A percentile compares a stretch with the other conserved stretches of the same genome.
phyloP scores from a whole-genome alignment of 345 rosid genomes.

The Gynandropsis gynandra region DNA sequence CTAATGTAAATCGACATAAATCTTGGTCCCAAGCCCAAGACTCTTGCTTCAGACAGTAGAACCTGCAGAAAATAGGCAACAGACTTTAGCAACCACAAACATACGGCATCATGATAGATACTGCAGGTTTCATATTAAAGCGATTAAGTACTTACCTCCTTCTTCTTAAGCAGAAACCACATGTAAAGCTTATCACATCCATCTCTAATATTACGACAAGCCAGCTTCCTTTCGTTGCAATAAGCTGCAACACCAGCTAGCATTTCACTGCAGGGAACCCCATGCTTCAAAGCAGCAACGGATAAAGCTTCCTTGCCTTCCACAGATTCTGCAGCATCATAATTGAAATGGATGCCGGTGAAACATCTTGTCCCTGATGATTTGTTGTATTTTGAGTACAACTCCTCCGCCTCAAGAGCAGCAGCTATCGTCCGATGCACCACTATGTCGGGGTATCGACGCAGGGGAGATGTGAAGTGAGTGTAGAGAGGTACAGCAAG shows the following conservation, averaged over 20 bases:
- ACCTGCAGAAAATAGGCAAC: constrained; percentile 38
- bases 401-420: constrained; percentile 67
- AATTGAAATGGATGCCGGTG: constrained; percentile 51
- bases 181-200: constrained; percentile 71
- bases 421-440: constrained; percentile 89
- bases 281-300: constrained; percentile 52
- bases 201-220: constrained; percentile 69
- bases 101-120: constrained; percentile 1
- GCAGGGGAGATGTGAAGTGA: constrained; percentile 88
- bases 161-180: constrained; percentile 74
- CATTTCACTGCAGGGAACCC: constrained; percentile 41
- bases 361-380: constrained; percentile 34
- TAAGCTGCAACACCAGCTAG: constrained; percentile 53
- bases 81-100: constrained; percentile 4
- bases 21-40: constrained; percentile 71
- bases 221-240: constrained; percentile 63
- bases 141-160: constrained; percentile 36
- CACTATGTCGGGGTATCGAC: constrained; percentile 80
- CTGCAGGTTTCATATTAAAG: neutral
- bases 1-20: constrained; percentile 80
- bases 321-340: constrained; percentile 46
- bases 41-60: constrained; percentile 68
- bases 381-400: constrained; percentile 29
- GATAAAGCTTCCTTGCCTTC: constrained; percentile 54
- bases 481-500: constrained; percentile 78